phyloP scores from a whole-genome alignment of 495 filamentous ascomycete genomes.

The Talaromyces ruber region DNA sequence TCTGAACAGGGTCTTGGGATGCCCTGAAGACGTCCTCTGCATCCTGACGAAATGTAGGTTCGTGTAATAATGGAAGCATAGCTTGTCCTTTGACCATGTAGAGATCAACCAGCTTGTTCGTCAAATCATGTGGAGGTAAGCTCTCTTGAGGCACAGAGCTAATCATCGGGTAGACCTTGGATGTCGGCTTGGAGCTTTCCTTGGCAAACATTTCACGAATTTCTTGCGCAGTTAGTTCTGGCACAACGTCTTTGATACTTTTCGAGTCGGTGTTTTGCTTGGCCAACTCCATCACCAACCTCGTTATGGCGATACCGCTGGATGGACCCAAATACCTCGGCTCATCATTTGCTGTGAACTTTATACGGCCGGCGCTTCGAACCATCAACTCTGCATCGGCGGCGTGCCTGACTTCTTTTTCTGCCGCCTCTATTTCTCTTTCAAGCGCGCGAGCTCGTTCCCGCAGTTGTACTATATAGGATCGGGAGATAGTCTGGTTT shows the following conservation, averaged over 20 bases:
- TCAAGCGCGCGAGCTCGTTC: conserved; percentile 72
- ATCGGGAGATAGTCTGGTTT: conserved; percentile 65
- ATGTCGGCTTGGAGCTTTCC: conserved; percentile 52
- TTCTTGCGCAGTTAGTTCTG: conserved; percentile 52
- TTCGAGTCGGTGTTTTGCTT: conserved; percentile 79
- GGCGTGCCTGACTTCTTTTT: conserved; percentile 57
- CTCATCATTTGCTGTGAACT: conserved; percentile 72
- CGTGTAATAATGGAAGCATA: conserved; percentile 77
- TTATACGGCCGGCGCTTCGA: conserved; percentile 71
- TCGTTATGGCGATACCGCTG: conserved; percentile 88
- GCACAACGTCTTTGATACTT: conserved; percentile 81
- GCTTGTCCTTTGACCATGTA: conserved; percentile 81
- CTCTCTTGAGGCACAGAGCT: conserved; percentile 62
- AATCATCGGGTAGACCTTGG: conserved; percentile 68
- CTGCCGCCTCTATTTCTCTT: conserved; percentile 54
- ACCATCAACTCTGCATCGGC: conserved; percentile 73
- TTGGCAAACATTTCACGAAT: conserved; percentile 48
- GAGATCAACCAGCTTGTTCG: conserved; percentile 65
- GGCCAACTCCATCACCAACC: conserved; percentile 88
- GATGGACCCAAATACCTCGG: conserved; percentile 83
- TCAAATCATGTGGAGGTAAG: conserved; percentile 57
- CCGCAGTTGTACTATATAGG: conserved; percentile 82
- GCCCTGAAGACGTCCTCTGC: conserved; percentile 72
- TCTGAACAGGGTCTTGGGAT: conserved; percentile 66
- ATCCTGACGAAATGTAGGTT: conserved; percentile 66